Percentiles rank a stretch among this genome's conserved stretches.
Conservation (phyloP, 108 stramenopile species). For the Mayamaea pseudoterrestris region DNA sequence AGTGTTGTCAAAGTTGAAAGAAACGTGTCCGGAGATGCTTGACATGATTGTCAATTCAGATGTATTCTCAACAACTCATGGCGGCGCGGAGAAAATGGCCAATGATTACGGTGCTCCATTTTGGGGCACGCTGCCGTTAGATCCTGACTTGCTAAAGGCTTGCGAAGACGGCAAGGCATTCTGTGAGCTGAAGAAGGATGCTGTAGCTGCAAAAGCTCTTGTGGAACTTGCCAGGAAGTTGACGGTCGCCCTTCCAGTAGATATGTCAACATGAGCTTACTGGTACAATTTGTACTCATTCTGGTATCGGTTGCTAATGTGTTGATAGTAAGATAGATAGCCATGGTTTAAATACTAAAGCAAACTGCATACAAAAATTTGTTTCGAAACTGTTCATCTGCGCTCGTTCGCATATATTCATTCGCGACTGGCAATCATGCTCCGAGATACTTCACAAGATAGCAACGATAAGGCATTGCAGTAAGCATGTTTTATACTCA, state of each 20-base stretch:
- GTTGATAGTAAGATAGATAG: not conserved
- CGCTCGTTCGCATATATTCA: too few relatives aligned
- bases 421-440: not conserved
- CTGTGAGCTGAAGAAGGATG: constrained; percentile 40
- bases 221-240: constrained; percentile 44
- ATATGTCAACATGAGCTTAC: constrained; percentile 20
- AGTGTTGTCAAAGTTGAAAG: constrained; percentile 33
- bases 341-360: not conserved
- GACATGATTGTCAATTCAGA: constrained; percentile 44
- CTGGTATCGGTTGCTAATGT: not conserved
- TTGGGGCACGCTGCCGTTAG: constrained; percentile 87
- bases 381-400: too few relatives aligned
- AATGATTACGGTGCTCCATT: constrained; percentile 77
- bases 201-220: constrained; percentile 41
- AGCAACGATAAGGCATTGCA: not conserved
- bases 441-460: not conserved
- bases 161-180: constrained; percentile 86
- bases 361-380: not conserved
- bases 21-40: constrained; percentile 74
- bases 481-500: too few relatives aligned
- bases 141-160: constrained; percentile 82
- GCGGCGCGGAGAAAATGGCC: constrained; percentile 86
- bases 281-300: not conserved
- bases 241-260: constrained; percentile 53
- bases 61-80: constrained; percentile 56